Base-by-base conservation (phyloP, 176 grass and related monocot species). In the Rhynchospora breviuscula region DNA sequence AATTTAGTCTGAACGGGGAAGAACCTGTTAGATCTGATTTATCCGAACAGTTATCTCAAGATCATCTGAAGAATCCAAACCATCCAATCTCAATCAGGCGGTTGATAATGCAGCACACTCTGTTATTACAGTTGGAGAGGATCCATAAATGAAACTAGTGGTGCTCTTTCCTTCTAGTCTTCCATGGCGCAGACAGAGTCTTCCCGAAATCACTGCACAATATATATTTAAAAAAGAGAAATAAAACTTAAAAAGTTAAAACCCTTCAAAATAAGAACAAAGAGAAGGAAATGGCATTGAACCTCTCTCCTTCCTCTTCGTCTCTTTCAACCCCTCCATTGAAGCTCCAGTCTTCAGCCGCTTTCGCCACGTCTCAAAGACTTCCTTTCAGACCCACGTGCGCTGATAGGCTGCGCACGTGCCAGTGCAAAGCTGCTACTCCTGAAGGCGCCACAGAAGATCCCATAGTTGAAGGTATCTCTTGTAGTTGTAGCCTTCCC, bases 371-470 rank as follows among this genome's bases (percentile, higher is more conserved):
- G 86, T 91, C 7, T 51, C 57, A 72, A 6, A 80, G 76, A 77
- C 58, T 81, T 10, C 26, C 70, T 11, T 18, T 83, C 47, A 95
- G 56, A 81, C 23, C 84, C 2, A 76, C 69, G 75, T 80, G 83
- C 57, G 22, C 64, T 8, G 58, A 72, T n/a, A 76, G 79, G 25
- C 88, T 83, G 63, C 51, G 65, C 35, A n/a, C 84, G 13, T 78
- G 56, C 54, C 19, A 44, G 72, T 93, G 91, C 65, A 93, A 76
- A 67, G 93, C 89, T 48, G 86, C 88, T 6, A 76, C 79, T 17
- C 85, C 89, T 68, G 96, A 95, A 84, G 93, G 83, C 26, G 83
- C 85, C 2, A 89, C 88, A 33, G 83, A 92, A 89, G 97, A 93
- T 69, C 80, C 86, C 19, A 43, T 0, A 64, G 67, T 88, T 18